phyloP scores from a whole-genome alignment of 306 rosid genomes.

The Phaseolus lunatus region DNA sequence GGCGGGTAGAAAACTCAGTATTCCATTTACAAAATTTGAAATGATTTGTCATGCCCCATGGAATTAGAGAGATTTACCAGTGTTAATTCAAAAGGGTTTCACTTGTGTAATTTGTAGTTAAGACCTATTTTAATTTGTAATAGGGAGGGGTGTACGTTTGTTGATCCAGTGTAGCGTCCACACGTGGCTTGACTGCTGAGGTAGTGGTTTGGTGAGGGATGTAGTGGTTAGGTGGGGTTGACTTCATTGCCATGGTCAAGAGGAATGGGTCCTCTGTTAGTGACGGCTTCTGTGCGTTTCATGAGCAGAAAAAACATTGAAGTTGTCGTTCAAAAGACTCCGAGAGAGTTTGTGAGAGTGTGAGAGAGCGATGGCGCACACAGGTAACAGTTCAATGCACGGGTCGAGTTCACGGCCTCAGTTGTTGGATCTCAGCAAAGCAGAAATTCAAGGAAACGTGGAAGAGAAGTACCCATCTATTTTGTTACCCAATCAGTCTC shows the following conservation, averaged over 20 bases:
- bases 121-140: no score
- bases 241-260: neutral
- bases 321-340: constrained; percentile 40
- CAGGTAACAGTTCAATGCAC: constrained; percentile 64
- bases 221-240: constrained; percentile 23
- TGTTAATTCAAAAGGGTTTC: no score
- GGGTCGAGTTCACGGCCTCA: constrained; percentile 80
- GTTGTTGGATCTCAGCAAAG: constrained; percentile 83
- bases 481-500: constrained; percentile 86
- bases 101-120: no score
- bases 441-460: constrained; percentile 73
- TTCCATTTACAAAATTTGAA: no score
- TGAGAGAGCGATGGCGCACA: constrained; percentile 54
- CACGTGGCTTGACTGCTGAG: neutral
- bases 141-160: neutral
- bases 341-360: constrained; percentile 6
- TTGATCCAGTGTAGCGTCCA: neutral
- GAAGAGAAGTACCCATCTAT: constrained; percentile 79
- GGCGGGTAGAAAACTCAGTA: no score
- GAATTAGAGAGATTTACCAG: no score
- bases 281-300: constrained; percentile 46
- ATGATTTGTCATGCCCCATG: no score
- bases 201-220: neutral
- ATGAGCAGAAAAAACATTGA: neutral
- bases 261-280: constrained; percentile 47